Evolutionary conservation across 371 early-diverging fungal genomes (phyloP), one percentile per base, ranked within the genome.

Genomic region (Mortierella sp.): DNA sequence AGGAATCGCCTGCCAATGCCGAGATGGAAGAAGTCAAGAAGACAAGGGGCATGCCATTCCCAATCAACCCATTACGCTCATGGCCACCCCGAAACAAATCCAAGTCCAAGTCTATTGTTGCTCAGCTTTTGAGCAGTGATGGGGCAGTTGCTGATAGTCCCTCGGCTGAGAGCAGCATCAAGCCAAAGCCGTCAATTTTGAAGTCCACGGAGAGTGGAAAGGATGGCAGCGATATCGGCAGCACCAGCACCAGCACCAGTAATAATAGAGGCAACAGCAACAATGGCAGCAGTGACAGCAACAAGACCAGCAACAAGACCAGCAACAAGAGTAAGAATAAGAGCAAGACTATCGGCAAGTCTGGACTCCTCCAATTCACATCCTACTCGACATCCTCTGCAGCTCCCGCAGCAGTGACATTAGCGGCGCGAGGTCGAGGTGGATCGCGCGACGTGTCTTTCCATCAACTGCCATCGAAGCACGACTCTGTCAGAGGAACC

Each of bases 11-110:
- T 12, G 16, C 23, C 13, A 38, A 30, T 21, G 21, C n/a, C 21
- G 50, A 49, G 9, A 34, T 10, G 34, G 34, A 4, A 10, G 34
- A 34, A 7, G 23, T 2, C 9, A 54, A 27, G 19, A 38, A 31
- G 48, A 19, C 10, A 18, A 14, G 23, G 24, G 48, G 24, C 48
- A 23, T 13, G 28, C 8, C 39, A 9, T 41, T 27, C 10, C 38
- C 45, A 5, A 18, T 45, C 0, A 57, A 42, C 14, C 52, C 59
- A 0, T 21, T 67, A 4, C 18, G 54, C 19, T 67, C 67, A 12
- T 65, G 65, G 65, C 65, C 57, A n/a, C 65, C 47, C 7, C 30
- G 65, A 28, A 46, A 31, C 50, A 58, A 54, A 26, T 1, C 28
- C 53, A 66, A 59, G 51, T 58, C 66, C 3, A 45, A 13, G 28